Percentiles rank a stretch among this genome's conserved stretches.
These are phyloP conservation scores for Boletellus ananas DNA, from an alignment of 768 basidiomycete genomes.

Conservation along the genomic window DNA sequence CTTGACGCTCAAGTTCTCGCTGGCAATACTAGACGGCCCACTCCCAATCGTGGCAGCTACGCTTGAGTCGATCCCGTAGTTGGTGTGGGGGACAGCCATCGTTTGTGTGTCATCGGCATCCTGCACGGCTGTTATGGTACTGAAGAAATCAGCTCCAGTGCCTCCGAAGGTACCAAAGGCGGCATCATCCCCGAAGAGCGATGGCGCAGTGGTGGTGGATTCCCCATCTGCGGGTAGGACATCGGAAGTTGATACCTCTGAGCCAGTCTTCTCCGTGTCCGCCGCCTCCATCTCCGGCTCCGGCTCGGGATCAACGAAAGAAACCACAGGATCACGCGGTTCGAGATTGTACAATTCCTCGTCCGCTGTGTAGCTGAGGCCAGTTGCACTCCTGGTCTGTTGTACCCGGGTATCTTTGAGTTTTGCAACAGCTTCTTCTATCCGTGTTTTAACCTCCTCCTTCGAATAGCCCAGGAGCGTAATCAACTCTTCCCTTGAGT, in stretches of 20 bases:
- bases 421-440: conserved; percentile 77
- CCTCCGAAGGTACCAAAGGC: conserved; percentile 57
- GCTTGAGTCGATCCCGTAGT: conserved; percentile 79
- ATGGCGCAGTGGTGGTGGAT: conserved; percentile 82
- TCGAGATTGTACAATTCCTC: conserved; percentile 45
- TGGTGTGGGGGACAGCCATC: conserved; percentile 72
- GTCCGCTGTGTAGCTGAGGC: conserved; percentile 31
- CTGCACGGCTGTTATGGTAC: conserved; percentile 58
- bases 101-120: conserved; percentile 33
- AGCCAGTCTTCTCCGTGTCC: conserved; percentile 40
- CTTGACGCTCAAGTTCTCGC: conserved; percentile 45
- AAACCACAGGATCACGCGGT: conserved; percentile 72
- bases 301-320: conserved; percentile 68
- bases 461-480: conserved; percentile 91
- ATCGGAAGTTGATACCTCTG: conserved; percentile 72
- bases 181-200: conserved; percentile 80
- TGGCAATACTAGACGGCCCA: conserved; percentile 75
- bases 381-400: conserved; percentile 25
- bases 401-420: conserved; percentile 46
- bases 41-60: conserved; percentile 96
- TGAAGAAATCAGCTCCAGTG: conserved; percentile 82
- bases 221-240: conserved; percentile 65
- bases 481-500: conserved; percentile 88
- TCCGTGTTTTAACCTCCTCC: conserved; percentile 71
- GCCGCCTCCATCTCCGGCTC: conserved; percentile 27